These are phyloP conservation scores for Saccharum spontaneum DNA, from an alignment of 176 grass and related monocot species.

Conservation along the genomic window DNA sequence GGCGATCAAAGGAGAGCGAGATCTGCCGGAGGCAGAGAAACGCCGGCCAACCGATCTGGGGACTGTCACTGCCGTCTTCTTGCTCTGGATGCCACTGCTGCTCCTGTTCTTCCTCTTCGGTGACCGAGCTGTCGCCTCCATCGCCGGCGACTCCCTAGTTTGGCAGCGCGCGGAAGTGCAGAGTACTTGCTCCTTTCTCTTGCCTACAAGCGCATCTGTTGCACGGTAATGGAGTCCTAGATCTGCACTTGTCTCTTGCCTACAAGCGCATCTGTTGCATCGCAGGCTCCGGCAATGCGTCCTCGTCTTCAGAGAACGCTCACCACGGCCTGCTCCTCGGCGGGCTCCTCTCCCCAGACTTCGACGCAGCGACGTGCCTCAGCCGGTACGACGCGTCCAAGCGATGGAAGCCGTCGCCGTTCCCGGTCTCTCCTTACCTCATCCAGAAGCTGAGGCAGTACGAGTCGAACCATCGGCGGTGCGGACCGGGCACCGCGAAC, in stretches of 20 bases:
- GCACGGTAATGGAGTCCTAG: neutral
- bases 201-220: neutral
- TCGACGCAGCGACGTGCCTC: constrained; percentile 54
- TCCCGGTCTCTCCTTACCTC: constrained; percentile 48
- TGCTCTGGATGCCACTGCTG: constrained; percentile 21
- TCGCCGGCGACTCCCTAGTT: constrained; percentile 5
- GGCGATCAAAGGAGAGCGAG: neutral
- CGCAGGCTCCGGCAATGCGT: constrained; percentile 15
- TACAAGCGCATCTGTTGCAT: neutral
- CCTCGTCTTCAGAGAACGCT: neutral
- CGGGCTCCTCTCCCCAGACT: constrained; percentile 56
- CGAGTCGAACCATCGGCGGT: constrained; percentile 71
- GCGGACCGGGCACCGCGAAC: constrained; percentile 47
- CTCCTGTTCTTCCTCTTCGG: constrained; percentile 35
- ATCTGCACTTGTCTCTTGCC: no score
- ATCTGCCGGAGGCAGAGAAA: constrained; percentile 4
- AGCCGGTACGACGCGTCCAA: constrained; percentile 52
- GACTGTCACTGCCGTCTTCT: neutral
- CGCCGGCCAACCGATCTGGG: neutral
- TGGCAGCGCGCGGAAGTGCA: neutral
- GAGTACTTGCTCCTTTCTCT: constrained; percentile 5
- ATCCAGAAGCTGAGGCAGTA: constrained; percentile 51
- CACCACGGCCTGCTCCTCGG: constrained; percentile 49
- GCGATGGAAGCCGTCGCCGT: constrained; percentile 54
- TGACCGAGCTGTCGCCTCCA: constrained; percentile 23